Base-by-base conservation (phyloP, 179 eudicot genomes). In the Pouteria campechiana region DNA sequence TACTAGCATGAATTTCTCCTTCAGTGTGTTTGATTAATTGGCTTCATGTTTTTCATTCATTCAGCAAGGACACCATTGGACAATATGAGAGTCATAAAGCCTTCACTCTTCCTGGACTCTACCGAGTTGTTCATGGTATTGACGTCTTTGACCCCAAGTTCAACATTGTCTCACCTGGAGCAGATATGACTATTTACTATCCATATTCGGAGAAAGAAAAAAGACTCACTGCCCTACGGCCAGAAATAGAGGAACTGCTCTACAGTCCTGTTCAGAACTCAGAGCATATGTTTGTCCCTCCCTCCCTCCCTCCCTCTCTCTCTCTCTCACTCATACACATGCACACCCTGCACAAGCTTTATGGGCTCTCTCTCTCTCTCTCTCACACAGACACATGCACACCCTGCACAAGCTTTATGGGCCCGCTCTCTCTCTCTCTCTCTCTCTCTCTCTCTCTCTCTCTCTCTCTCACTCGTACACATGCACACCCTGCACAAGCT, bases 91-190 rank as follows among this genome's bases (percentile, higher is more conserved):
- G 78, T 45, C 81, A 78, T 56, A 74, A 45, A 64, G 78, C 72
- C 0, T 78, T 78, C 60, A 78, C 81, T n/a, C 72, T 78, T 64
- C 85, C 78, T 17, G 97, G 94, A 21, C 50, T 88, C 29, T 88
- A 79, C 61, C 63, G 85, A 18, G 81, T 78, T 17, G 73, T 78
- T 14, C 73, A 74, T 40, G 85, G 85, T 15, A 74, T 78, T 17
- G 67, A 78, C 34, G 78, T 74, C 17, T 70, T 78, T 52, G 81
- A 78, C 36, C 85, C 81, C 17, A 78, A 77, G 42, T 77, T 87
- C 73, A 87, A 87, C 59, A 87, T 87, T 9, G 94, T 83, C 29
- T 77, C 96, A 2, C 97, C 97, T 0, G 94, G 97, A 32, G 97
- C 94, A 5, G 97, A 88, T 44, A 59, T 44, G 63, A 61, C 73